phyloP scores from a whole-genome alignment of 2,329 filamentous ascomycete genomes.

The Cytospora piceae region DNA sequence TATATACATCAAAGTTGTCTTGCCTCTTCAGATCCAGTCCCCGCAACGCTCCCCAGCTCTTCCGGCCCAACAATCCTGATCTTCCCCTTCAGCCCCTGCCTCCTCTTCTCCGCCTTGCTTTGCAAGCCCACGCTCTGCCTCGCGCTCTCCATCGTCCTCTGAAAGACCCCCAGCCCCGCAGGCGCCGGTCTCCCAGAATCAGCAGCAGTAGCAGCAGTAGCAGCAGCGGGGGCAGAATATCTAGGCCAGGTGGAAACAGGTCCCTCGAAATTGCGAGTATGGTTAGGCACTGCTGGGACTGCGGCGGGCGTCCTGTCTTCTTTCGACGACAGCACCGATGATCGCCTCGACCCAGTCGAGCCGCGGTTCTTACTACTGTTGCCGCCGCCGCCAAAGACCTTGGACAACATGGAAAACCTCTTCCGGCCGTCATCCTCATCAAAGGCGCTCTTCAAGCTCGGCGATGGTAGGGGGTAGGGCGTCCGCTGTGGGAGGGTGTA shows the following conservation, averaged over 20 bases:
- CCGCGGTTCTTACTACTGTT: slow-evolving; percentile 6
- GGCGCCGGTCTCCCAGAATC: background rate
- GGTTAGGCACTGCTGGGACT: background rate
- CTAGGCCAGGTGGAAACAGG: slow-evolving; percentile 1
- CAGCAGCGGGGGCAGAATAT: background rate
- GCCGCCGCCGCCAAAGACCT: slow-evolving; percentile 15
- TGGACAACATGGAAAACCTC: slow-evolving; percentile 23
- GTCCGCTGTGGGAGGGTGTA: slow-evolving; percentile 8
- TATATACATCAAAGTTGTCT: background rate
- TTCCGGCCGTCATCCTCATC: slow-evolving; percentile 20
- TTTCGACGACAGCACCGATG: background rate
- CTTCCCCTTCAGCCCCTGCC: slow-evolving; percentile 20
- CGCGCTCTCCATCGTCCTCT: slow-evolving; percentile 26
- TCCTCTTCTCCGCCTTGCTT: slow-evolving; percentile 20
- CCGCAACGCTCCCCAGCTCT: background rate
- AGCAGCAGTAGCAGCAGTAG: background rate
- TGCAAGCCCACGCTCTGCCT: slow-evolving; percentile 18
- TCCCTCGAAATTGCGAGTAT: background rate
- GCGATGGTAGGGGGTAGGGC: slow-evolving; percentile 19
- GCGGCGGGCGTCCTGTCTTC: background rate
- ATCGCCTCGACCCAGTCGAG: slow-evolving; percentile 4
- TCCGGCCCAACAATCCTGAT: slow-evolving; percentile 18
- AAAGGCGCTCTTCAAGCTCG: slow-evolving; percentile 7
- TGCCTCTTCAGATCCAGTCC: background rate
- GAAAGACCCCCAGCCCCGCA: slow-evolving; percentile 14